Evolutionary conservation across 2,329 filamentous ascomycete species (phyloP), one percentile per base, ranked within the genome.

Genomic region (Trichoderma hamatum): DNA sequence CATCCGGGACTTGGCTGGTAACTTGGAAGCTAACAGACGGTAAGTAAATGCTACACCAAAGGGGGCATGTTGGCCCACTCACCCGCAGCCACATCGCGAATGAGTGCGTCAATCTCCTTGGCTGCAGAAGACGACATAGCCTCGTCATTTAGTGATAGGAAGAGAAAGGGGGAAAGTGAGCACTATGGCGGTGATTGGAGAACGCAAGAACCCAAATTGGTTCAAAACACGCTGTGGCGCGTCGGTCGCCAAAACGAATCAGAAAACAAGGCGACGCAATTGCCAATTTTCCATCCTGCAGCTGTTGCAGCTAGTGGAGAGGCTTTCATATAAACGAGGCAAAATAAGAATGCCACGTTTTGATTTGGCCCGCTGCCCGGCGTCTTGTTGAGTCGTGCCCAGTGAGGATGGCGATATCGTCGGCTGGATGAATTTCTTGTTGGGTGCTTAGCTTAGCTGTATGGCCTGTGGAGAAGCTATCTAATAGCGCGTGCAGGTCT

Each of bases 1-100:
- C 36, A 82, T 80, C 56, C 92, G 87, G 73, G 90, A 86, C 77
- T 92, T 94, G 70, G 90, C 84, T 0, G 91, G 86, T 36, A 86
- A 74, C 72, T 84, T 86, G 24, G 88, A 86, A 26, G 86, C 88
- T 90, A 70, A 32, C 19, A 60, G 46, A 39, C 24, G 34, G 26
- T 54, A 36, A 61, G 65, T 52, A 46, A 14, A 21, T 59, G 65
- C 21, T 26, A 46, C 56, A 30, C 30, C 11, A 10, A 34, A 21
- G 46, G 49, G 36, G 49, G 56, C 49, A 34, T n/a, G 16, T 32
- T 52, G 21, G 43, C 7, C 43, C 43, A 55, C 65, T 73, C 70
- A 76, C 78, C 76, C 58, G 74, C 72, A 34, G 82, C 72, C 55
- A 83, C 73, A 72, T 82, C 78, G 24, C 76, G 75, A 55, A 81